Evolutionary conservation across 805 yeast genomes (phyloP).

Genomic region (Ogataea trehalophila): DNA sequence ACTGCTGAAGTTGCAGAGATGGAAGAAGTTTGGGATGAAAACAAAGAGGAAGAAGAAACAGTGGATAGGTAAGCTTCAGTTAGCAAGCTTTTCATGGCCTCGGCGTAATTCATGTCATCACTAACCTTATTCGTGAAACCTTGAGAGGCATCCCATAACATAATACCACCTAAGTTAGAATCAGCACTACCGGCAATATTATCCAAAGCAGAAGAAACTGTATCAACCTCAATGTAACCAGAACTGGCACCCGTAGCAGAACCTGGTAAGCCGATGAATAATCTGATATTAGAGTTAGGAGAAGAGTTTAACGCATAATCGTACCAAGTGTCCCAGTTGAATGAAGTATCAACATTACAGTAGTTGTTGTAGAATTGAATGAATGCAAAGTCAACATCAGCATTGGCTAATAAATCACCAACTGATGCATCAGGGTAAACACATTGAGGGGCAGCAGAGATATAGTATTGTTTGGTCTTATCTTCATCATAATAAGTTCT

Average conservation of each 20-base stretch:
- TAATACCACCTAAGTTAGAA: conserved; percentile 61
- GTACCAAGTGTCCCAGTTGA: conserved; percentile 71
- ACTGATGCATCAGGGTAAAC: conserved; percentile 70
- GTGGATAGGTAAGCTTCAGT: conserved; percentile 11
- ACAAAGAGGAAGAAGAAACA: background rate
- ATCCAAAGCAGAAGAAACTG: conserved; percentile 28
- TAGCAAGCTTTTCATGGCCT: conserved; percentile 24
- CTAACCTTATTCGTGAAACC: conserved; percentile 43
- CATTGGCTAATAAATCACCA: conserved; percentile 39
- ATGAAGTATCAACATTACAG: conserved; percentile 50
- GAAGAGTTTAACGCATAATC: conserved; percentile 52
- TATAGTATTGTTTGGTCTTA: conserved; percentile 54
- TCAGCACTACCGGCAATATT: conserved; percentile 15
- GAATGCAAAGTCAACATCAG: conserved; percentile 74
- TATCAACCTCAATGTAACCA: conserved; percentile 49
- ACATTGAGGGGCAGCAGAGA: conserved; percentile 93
- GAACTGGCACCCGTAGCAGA: conserved; percentile 45
- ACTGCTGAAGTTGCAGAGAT: conserved; percentile 6
- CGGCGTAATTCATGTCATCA: conserved; percentile 34
- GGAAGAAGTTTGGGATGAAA: conserved; percentile 8
- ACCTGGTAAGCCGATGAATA: conserved; percentile 73
- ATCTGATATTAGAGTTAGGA: conserved; percentile 63
- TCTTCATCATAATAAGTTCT: conserved; percentile 35
- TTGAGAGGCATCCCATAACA: conserved; percentile 82
- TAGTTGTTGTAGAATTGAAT: conserved; percentile 88